A percentile compares a stretch with the other conserved stretches of the same genome.
phyloP scores from a whole-genome alignment of 2,329 filamentous ascomycete species.

The Xylaria multiplex region DNA sequence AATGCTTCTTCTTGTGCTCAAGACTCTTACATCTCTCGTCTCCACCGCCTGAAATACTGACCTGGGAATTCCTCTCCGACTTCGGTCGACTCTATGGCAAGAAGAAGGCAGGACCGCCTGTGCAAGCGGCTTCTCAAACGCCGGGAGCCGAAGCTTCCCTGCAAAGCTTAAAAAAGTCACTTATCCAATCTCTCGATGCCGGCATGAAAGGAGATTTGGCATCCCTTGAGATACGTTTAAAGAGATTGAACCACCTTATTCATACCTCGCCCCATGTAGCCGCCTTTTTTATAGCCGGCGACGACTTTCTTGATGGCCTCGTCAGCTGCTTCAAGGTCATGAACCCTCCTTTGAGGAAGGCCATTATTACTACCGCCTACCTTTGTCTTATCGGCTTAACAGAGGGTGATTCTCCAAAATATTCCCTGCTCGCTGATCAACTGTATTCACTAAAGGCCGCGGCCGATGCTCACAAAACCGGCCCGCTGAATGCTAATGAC shows the following conservation, averaged over 20 bases:
- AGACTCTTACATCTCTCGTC: slow-evolving; percentile 61
- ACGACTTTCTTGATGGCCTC: slow-evolving; percentile 86
- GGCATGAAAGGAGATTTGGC: slow-evolving; percentile 66
- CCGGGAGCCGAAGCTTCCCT: slow-evolving; percentile 65
- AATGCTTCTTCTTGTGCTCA: slow-evolving; percentile 71
- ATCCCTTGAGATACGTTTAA: slow-evolving; percentile 64
- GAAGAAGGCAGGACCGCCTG: slow-evolving; percentile 65
- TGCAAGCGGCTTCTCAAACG: slow-evolving; percentile 61
- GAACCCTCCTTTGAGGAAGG: slow-evolving; percentile 70
- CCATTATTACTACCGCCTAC: slow-evolving; percentile 78
- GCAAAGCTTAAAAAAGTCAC: slow-evolving; percentile 66
- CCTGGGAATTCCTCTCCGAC: slow-evolving; percentile 75
- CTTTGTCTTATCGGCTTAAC: slow-evolving; percentile 78
- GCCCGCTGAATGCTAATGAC: slow-evolving; percentile 66
- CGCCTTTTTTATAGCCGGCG: slow-evolving; percentile 79
- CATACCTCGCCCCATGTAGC: slow-evolving; percentile 67
- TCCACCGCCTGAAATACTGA: slow-evolving; percentile 61
- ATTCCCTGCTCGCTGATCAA: slow-evolving; percentile 81
- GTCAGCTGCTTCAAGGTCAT: slow-evolving; percentile 71
- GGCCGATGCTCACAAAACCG: slow-evolving; percentile 70
- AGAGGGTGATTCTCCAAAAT: slow-evolving; percentile 72
- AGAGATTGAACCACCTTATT: slow-evolving; percentile 70
- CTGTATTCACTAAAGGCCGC: slow-evolving; percentile 81
- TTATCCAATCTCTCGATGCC: slow-evolving; percentile 72
- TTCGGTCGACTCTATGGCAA: slow-evolving; percentile 74